Percentiles rank a stretch among this genome's conserved stretches.
Evolutionary conservation across 495 filamentous ascomycete species (phyloP).

Genomic region (Tuber magnatum): DNA sequence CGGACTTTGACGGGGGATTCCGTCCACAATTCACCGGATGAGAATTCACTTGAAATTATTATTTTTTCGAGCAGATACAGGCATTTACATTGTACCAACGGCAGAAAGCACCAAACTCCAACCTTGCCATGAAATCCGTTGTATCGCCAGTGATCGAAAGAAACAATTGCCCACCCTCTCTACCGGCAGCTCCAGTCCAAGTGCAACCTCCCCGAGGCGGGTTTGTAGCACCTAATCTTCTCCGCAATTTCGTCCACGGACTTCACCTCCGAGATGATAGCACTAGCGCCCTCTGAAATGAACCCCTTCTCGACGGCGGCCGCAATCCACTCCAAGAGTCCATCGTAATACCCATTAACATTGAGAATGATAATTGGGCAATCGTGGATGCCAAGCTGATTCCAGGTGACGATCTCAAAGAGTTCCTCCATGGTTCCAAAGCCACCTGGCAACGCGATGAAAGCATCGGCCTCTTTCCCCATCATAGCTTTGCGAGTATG

Average conservation of each 20-base stretch:
- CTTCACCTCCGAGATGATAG: conserved; percentile 70
- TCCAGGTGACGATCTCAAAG: conserved; percentile 96
- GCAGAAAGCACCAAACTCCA: background rate
- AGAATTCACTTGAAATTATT: background rate
- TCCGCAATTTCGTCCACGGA: conserved; percentile 63
- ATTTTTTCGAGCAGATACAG: background rate
- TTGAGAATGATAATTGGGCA: conserved; percentile 75
- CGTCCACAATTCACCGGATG: background rate
- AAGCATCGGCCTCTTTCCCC: conserved; percentile 82
- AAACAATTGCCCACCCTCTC: background rate
- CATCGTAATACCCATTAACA: conserved; percentile 84
- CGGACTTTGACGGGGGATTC: background rate
- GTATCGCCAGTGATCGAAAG: background rate
- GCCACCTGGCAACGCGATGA: conserved; percentile 81
- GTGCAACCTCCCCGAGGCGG: conserved; percentile 64
- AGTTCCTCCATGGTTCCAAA: conserved; percentile 95
- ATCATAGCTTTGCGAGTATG: conserved; percentile 89
- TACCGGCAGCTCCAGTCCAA: conserved; percentile 69
- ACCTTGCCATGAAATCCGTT: background rate
- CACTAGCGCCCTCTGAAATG: conserved; percentile 57
- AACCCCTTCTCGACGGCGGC: conserved; percentile 72
- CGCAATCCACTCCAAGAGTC: conserved; percentile 71
- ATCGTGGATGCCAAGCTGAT: conserved; percentile 88
- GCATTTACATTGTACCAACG: background rate
- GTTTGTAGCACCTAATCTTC: conserved; percentile 64